phyloP scores from a whole-genome alignment of 495 filamentous ascomycete genomes.

The Podospora appendiculata region DNA sequence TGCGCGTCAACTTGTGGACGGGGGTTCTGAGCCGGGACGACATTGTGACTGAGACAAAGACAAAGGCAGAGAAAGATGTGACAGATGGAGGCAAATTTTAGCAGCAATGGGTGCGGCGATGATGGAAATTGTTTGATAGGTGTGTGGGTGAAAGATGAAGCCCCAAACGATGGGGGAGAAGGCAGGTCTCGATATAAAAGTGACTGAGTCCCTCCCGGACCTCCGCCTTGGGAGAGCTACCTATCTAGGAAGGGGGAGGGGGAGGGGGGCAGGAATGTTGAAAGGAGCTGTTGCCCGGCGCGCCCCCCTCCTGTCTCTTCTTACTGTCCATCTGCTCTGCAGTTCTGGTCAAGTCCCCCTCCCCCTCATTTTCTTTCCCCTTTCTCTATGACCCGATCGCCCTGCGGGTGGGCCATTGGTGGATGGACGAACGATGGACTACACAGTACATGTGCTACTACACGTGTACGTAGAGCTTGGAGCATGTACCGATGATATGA shows the following conservation, averaged over 20 bases:
- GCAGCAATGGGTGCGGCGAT: background rate
- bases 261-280: background rate
- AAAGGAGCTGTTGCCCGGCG: background rate
- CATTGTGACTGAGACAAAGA: constrained; percentile 8
- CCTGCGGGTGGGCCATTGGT: background rate
- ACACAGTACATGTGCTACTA: too few relatives aligned
- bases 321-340: background rate
- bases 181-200: constrained; percentile 11
- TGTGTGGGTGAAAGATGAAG: background rate
- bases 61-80: background rate
- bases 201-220: constrained; percentile 10
- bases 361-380: background rate
- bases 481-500: too few relatives aligned
- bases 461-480: too few relatives aligned
- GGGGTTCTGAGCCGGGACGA: constrained; percentile 33
- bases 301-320: too few relatives aligned
- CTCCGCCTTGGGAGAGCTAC: constrained; percentile 3
- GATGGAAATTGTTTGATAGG: background rate
- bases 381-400: background rate
- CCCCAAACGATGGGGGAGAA: background rate
- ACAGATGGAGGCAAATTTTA: too few relatives aligned
- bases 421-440: too few relatives aligned
- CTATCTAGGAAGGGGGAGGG: background rate
- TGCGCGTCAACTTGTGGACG: constrained; percentile 36
- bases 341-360: background rate